Conservation (phyloP, 1,284 basidiomycete genomes). For the Porogramme epimiltina region DNA sequence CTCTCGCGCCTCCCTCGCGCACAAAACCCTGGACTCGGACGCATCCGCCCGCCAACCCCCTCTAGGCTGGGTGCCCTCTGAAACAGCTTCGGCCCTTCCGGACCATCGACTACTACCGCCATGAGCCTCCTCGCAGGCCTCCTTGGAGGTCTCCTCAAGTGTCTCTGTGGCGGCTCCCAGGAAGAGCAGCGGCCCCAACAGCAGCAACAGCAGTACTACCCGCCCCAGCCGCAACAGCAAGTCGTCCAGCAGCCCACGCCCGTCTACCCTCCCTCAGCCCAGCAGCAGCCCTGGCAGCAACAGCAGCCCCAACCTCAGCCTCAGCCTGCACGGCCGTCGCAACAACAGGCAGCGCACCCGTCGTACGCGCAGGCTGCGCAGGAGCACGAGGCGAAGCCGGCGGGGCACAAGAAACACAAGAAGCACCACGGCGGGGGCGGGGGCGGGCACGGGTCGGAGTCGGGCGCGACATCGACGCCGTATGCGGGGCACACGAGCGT, state of each 20-base stretch:
- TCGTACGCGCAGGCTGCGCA: constrained; percentile 9
- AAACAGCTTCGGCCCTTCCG: too few species aligned
- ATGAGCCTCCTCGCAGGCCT: constrained; percentile 26
- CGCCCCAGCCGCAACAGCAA: constrained; percentile 16
- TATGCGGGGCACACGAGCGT: constrained; percentile 2
- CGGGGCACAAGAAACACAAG: constrained; percentile 16
- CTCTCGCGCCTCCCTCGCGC: too few species aligned
- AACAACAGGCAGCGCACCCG: constrained; percentile 15
- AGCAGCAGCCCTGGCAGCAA: constrained; percentile 10
- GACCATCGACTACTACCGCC: neutral
- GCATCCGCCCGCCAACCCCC: too few species aligned
- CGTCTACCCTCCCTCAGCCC: constrained; percentile 17
- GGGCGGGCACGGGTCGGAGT: neutral
- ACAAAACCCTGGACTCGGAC: too few species aligned
- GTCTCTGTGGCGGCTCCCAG: constrained; percentile 25
- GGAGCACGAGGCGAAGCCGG: constrained; percentile 11
- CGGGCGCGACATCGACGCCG: neutral
- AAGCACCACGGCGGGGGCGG: constrained; percentile 6
- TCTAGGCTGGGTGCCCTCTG: too few species aligned
- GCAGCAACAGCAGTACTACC: constrained; percentile 16
- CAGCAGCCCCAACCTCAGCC: constrained; percentile 2
- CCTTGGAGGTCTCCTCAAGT: constrained; percentile 23
- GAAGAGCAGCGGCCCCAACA: constrained; percentile 14
- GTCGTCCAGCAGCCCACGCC: constrained; percentile 23
- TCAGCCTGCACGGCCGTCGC: constrained; percentile 10